Conservation (phyloP, 345 rosid genomes). For the Xanthoceras sorbifolium region DNA sequence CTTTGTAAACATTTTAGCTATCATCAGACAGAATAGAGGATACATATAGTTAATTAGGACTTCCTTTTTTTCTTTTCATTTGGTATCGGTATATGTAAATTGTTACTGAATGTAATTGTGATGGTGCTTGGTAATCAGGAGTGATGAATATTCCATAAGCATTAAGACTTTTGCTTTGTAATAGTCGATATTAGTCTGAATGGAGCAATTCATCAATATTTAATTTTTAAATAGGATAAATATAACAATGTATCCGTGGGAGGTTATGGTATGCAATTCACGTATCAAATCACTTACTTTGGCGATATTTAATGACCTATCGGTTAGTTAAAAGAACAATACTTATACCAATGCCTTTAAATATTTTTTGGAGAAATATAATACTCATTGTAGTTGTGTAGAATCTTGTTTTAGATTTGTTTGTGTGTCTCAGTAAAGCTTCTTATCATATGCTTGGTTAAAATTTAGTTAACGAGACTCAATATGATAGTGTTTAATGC, state of each 20-base stretch:
- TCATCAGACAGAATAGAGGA: neutral
- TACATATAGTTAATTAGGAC: neutral
- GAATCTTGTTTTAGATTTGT: neutral
- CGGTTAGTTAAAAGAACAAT: neutral
- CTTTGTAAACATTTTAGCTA: neutral
- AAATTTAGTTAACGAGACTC: neutral
- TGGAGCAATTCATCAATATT: neutral
- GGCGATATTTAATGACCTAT: neutral
- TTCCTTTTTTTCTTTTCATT: neutral
- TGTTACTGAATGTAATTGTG: neutral
- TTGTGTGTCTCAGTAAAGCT: neutral
- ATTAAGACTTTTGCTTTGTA: neutral
- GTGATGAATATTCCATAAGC: neutral
- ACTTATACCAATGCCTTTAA: neutral
- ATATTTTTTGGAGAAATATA: neutral
- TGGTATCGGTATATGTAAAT: neutral
- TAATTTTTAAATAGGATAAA: neutral
- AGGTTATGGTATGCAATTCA: neutral
- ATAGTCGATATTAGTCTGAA: neutral
- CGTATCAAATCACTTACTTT: neutral
- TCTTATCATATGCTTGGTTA: neutral
- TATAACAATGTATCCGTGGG: neutral
- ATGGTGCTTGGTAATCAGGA: neutral
- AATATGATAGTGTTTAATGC: neutral
- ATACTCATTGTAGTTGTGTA: neutral